phyloP scores from a whole-genome alignment of 2,329 filamentous ascomycete genomes.

The Pseudogymnoascus sp. region DNA sequence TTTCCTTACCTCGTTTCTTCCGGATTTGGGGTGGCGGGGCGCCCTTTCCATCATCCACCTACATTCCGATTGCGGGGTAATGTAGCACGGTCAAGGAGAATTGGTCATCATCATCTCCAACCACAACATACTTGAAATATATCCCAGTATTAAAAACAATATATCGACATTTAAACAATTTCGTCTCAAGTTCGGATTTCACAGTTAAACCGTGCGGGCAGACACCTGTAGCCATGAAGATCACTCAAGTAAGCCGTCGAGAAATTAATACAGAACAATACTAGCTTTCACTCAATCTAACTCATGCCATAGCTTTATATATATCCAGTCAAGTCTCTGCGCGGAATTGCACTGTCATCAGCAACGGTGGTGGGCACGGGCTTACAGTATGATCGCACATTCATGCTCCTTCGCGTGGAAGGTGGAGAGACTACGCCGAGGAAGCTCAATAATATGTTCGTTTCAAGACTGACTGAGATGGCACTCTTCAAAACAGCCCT shows the following conservation, averaged over 20 bases:
- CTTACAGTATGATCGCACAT: constrained; percentile 56
- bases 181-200: neutral
- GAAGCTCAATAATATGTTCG: constrained; percentile 43
- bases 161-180: neutral
- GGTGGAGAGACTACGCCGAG: constrained; percentile 28
- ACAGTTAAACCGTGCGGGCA: neutral
- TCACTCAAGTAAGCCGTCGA: constrained; percentile 18
- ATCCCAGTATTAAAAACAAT: neutral
- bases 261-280: neutral
- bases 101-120: neutral
- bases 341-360: constrained; percentile 45
- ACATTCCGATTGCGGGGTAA: neutral
- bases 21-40: neutral
- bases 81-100: neutral
- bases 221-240: constrained; percentile 12
- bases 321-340: constrained; percentile 68
- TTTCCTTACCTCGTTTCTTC: neutral
- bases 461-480: constrained; percentile 49
- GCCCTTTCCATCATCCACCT: neutral
- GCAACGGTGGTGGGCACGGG: constrained; percentile 53
- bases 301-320: constrained; percentile 48
- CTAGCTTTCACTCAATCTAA: neutral
- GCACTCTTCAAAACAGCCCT: constrained; percentile 53
- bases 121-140: neutral
- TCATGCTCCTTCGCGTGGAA: constrained; percentile 55